Evolutionary conservation across 495 filamentous ascomycete genomes (phyloP), one percentile per base, ranked within the genome.

Genomic region (Neurospora sp.): DNA sequence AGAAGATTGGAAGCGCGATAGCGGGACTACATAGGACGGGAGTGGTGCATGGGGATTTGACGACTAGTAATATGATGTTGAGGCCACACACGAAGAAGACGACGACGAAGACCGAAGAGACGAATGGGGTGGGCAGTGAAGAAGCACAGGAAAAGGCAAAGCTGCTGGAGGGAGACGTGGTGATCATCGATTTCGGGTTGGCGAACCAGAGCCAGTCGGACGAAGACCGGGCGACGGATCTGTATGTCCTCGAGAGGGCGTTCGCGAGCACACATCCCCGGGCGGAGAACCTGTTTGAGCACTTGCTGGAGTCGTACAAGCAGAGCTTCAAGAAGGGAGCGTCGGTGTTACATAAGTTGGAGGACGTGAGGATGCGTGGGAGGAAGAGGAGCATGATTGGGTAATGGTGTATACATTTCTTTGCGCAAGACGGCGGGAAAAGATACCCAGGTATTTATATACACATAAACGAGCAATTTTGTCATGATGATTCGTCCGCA

Each of bases 371-470:
- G 83, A 89, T 97, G 91, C 88, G 96, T 79, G 96, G 96, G n/a
- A 86, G 96, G 80, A 99, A 99, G 89, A 91, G 91, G 83, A 98
- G 93, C 79, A 98, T 99, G 96, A 76, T 99, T 76, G 96, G 96
- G 70, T 96, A 85, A 41, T 12, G 6, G 11, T 12, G 46, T 54
- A 27, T 2, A 27, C 0, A 2, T 2, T 59, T 27, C 2, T 18
- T 39, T 16, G 23, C 37, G 5, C 18, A 40, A 9, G 1, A 31
- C 0, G 54, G n/a, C 20, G 23, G n/a, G 35, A 41, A 39, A 16
- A 70, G 72, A 73, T 73, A 70, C 72, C 35, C 54, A n/a, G 16
- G 18, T 1, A 35, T 14, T 20, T 0, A 0, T 35, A n/a, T 69
- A 70, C 7, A 35, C 14, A 31, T 69, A 9, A 4, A 66, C 2